These are phyloP conservation scores for Zygoascus flipseniorum DNA, from an alignment of 805 yeast species.

Conservation along the genomic window DNA sequence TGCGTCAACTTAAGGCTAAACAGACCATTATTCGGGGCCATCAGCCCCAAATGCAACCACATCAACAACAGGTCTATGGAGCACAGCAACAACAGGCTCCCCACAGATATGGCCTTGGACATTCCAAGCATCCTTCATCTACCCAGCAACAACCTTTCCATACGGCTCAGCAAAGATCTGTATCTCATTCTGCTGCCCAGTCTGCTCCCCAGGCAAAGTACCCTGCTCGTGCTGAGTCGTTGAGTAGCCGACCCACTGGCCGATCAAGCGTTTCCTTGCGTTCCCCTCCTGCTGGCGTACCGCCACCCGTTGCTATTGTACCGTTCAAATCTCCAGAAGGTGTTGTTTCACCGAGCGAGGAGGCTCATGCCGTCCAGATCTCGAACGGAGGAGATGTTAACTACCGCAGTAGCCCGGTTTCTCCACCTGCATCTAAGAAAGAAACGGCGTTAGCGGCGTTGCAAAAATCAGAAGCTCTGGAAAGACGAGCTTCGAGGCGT, in stretches of 20 bases:
- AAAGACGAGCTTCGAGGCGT: slow-evolving; percentile 87
- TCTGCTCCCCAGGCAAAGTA: background rate
- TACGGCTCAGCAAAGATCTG: slow-evolving; percentile 3
- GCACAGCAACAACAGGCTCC: background rate
- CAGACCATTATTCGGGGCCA: slow-evolving; percentile 36
- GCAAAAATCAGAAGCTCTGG: slow-evolving; percentile 75
- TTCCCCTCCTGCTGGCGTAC: background rate
- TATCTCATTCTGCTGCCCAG: background rate
- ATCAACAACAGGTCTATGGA: background rate
- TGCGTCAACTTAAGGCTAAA: slow-evolving; percentile 73
- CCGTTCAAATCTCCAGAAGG: background rate
- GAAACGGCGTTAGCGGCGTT: slow-evolving; percentile 63
- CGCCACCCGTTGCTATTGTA: background rate
- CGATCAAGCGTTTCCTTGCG: background rate
- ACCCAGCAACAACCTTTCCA: slow-evolving; percentile 7
- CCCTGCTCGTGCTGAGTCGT: slow-evolving; percentile 12
- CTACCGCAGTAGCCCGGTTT: background rate
- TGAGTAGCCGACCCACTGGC: background rate
- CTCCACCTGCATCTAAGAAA: slow-evolving; percentile 6
- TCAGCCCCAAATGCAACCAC: background rate
- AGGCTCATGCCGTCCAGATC: background rate
- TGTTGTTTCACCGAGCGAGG: background rate
- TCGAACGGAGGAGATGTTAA: background rate
- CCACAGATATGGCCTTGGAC: background rate
- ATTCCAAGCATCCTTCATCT: background rate